phyloP scores from a whole-genome alignment of 306 rosid species.

The Lathyrus aphaca region DNA sequence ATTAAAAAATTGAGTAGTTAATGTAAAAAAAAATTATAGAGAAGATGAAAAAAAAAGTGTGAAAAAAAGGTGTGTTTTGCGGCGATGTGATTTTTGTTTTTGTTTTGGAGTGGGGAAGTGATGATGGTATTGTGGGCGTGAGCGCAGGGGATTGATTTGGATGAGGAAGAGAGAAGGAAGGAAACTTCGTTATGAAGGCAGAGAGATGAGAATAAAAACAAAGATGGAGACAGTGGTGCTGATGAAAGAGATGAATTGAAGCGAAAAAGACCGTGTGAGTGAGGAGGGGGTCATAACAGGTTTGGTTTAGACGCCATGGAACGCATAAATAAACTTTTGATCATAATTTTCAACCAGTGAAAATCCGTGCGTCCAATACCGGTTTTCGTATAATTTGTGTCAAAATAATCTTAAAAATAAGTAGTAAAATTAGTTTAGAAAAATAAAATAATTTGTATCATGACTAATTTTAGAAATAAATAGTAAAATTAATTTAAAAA shows the following conservation, averaged over 20 bases:
- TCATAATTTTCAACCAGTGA: too few relatives aligned
- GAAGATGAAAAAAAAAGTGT: neutral
- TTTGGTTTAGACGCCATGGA: slow-evolving; percentile 5
- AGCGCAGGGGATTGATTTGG: slow-evolving; percentile 19
- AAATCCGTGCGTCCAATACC: too few relatives aligned
- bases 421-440: too few relatives aligned
- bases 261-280: neutral
- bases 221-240: neutral
- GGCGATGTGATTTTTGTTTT: neutral
- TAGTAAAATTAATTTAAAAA: too few relatives aligned
- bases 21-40: neutral
- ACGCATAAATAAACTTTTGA: neutral
- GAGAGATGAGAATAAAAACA: neutral
- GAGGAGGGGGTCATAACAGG: neutral
- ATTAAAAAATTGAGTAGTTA: neutral
- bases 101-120: neutral
- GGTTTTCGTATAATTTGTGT: too few relatives aligned
- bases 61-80: too few relatives aligned
- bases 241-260: neutral
- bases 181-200: slow-evolving; percentile 29
- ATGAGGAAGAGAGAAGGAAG: neutral
- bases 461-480: too few relatives aligned
- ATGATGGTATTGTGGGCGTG: slow-evolving; percentile 6
- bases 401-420: too few relatives aligned
- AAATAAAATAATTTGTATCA: too few relatives aligned